Percentiles rank a stretch among this genome's conserved stretches.
Evolutionary conservation across 2,329 filamentous ascomycete species (phyloP).

Genomic region (Epichloe baconii): DNA sequence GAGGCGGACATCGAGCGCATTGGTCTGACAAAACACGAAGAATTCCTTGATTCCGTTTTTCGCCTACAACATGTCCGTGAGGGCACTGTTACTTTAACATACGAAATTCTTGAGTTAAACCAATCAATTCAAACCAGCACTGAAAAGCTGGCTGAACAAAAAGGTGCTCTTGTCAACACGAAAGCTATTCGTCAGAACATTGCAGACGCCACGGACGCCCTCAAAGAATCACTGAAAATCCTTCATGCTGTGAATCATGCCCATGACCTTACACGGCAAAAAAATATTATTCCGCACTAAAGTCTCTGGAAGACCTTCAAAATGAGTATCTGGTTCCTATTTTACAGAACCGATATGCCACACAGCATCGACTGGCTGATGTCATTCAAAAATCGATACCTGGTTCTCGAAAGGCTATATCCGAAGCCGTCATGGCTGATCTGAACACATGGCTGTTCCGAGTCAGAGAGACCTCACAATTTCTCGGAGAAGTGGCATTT

Average conservation of each 20-base stretch:
- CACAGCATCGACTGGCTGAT: constrained; percentile 87
- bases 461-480: constrained; percentile 91
- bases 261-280: constrained; percentile 79
- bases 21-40: constrained; percentile 90
- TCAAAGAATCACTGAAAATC: constrained; percentile 86
- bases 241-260: constrained; percentile 87
- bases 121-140: constrained; percentile 92
- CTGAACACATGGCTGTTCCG: constrained; percentile 93
- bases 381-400: constrained; percentile 95
- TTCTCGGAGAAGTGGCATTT: constrained; percentile 89
- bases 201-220: constrained; percentile 75
- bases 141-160: constrained; percentile 86
- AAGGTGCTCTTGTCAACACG: constrained; percentile 86
- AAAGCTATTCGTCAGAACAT: constrained; percentile 89
- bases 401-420: constrained; percentile 80
- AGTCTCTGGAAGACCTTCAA: constrained; percentile 87
- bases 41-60: constrained; percentile 88
- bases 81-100: constrained; percentile 75
- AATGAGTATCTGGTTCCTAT: constrained; percentile 76
- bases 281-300: constrained; percentile 88
- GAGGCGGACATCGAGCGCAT: constrained; percentile 89
- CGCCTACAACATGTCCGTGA: constrained; percentile 86
- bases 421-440: constrained; percentile 93
- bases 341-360: constrained; percentile 71
- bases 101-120: constrained; percentile 84